Conservation (phyloP, 352 stramenopile genomes). For the Blastocystis sp. region DNA sequence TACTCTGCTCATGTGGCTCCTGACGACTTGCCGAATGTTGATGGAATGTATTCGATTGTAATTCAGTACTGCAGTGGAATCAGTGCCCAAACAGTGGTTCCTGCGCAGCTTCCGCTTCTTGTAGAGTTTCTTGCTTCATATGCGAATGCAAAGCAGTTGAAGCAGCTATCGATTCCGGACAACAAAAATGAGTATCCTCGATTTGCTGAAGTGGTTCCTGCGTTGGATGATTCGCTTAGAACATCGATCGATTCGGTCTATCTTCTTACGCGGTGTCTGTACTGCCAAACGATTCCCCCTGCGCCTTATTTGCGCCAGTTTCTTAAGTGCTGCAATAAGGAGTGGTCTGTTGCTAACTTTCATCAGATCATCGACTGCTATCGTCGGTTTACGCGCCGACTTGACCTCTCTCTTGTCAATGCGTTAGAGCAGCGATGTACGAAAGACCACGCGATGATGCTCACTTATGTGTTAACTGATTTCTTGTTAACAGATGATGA, state of each 20-base stretch:
- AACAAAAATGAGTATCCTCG: neutral
- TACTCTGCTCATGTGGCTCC: neutral
- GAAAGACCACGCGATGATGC: neutral
- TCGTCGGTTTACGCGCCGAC: neutral
- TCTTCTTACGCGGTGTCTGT: neutral
- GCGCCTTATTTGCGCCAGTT: neutral
- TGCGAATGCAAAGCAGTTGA: neutral
- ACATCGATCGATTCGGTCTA: slow-evolving; percentile 16
- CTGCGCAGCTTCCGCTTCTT: slow-evolving; percentile 19
- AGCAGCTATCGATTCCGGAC: neutral
- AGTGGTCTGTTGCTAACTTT: neutral
- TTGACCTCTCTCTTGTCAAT: neutral
- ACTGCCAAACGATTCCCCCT: slow-evolving; percentile 1
- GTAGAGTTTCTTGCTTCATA: slow-evolving; percentile 29
- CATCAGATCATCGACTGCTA: neutral
- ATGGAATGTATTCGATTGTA: neutral
- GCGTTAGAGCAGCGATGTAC: neutral
- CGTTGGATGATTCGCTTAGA: neutral
- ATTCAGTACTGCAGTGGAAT: neutral
- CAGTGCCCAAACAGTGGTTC: neutral
- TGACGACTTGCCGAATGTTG: neutral
- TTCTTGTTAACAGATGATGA: slow-evolving; percentile 31
- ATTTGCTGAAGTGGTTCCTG: neutral
- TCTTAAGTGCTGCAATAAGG: neutral
- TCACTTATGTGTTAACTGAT: neutral